Evolutionary conservation across 2,329 filamentous ascomycete species (phyloP).

Genomic region (Zelopaecilomyces penicillatus): DNA sequence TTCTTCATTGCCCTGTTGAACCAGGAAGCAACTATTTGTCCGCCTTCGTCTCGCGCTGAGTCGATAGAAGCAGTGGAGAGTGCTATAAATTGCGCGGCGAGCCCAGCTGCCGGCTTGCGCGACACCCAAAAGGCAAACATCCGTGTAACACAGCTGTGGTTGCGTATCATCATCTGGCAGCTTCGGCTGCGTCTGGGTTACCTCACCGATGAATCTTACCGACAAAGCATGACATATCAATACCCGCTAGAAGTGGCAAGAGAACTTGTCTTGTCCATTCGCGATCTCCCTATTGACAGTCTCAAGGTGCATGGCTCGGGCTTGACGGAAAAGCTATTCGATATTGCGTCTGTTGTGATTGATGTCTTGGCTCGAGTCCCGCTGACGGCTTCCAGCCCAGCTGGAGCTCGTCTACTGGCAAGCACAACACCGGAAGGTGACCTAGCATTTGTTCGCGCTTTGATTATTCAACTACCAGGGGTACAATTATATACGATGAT

Average conservation of each 20-base stretch:
- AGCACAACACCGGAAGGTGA: constrained; percentile 27
- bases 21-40: constrained; percentile 23
- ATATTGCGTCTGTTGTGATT: constrained; percentile 35
- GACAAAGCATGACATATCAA: constrained; percentile 31
- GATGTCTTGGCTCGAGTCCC: constrained; percentile 37
- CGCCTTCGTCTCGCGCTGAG: too few species aligned
- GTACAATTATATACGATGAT: constrained; percentile 29
- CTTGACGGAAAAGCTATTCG: constrained; percentile 38
- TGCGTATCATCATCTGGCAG: constrained; percentile 38
- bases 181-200: constrained; percentile 34
- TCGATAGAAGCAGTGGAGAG: constrained; percentile 25
- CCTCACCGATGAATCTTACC: constrained; percentile 24
- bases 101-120: constrained; percentile 23
- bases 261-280: constrained; percentile 29
- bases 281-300: constrained; percentile 28
- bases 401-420: constrained; percentile 15
- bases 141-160: constrained; percentile 36
- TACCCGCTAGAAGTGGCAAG: constrained; percentile 35
- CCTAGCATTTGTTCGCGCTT: constrained; percentile 26
- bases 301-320: constrained; percentile 36
- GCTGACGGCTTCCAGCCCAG: constrained; percentile 12
- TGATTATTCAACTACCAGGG: constrained; percentile 31
- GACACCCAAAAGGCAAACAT: constrained; percentile 38
- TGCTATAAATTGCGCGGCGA: constrained; percentile 28
- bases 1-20: constrained; percentile 34